Base-by-base conservation (phyloP, 1,284 basidiomycete species). In the Sporisorium sorghi region DNA sequence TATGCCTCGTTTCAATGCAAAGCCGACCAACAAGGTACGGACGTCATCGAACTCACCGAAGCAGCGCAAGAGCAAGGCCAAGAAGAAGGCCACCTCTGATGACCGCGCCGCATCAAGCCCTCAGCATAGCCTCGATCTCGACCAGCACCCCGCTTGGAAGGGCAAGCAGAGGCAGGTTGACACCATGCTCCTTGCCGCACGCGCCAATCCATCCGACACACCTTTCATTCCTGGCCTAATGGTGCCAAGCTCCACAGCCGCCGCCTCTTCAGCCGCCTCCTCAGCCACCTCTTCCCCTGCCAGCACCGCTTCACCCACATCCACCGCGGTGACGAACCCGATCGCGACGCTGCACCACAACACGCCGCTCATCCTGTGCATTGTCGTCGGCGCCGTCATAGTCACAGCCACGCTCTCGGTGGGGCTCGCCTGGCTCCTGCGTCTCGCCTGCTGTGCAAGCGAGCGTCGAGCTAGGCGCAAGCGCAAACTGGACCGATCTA, bases 321-420 rank as follows among this genome's bases (percentile, higher is more conserved):
- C 59, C 1, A 51, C 60, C 4, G 15, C 46, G 12, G 33, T 43
- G 40, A 57, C 58, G 4, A 58, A 61, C 35, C 58, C 58, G n/a
- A 43, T 58, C 19, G 40, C 62, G 11, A 44, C 42, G 11, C 57
- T 79, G 24, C 63, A 51, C 26, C 69, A 72, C 66, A 79, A 76
- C 49, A 50, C 44, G 2, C 77, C 73, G 6, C 53, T 78, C 28
- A 58, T 75, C 24, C 40, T 79, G 19, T 62, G 71, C 40, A 65
- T 79, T n/a, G 63, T 73, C 14, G 47, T 79, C 15, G 72, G 75
- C 24, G 62, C 67, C n/a, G 46, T 79, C 14, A 52, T 79, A 1
- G 52, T 70, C 8, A 49, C 61, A 15, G 64, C 71, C 1, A 78
- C 65, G 1, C 43, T 79, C 6, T 56, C 64, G 5, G 68, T 74